Evolutionary conservation across 139 green algal genomes (phyloP), one percentile per base, ranked within the genome.

Genomic region (Chlamydomonas eustigma): DNA sequence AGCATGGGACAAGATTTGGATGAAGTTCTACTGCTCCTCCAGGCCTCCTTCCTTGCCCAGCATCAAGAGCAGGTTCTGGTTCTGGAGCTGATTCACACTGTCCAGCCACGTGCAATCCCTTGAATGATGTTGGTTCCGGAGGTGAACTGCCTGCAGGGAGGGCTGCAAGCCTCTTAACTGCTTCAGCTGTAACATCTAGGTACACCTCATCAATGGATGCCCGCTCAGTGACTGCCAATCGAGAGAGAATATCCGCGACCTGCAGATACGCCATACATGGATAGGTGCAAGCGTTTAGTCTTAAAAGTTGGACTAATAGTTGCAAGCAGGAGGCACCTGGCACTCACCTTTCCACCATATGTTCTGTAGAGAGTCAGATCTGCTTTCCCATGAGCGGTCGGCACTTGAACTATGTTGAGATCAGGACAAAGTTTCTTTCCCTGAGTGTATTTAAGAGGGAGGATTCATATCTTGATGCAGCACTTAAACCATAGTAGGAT

Each of bases 201-300:
- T 81, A 81, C 38, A 83, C 89, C 78, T 96, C 92, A 64, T 96
- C 91, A 36, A 97, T 93, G 37, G 85, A 93, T 0, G 92, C 92
- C 0, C 88, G 78, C 82, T 96, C 92, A 12, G 80, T 87, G 18
- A 83, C 74, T 38, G 75, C 73, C 28, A 77, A 31, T 1, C 83
- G 65, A 1, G 76, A 39, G 31, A 92, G 66, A n/a, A 92, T 80
- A 3, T 75, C 77, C 24, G 90, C 71, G 12, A 92, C 88, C 83
- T 90, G 81, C 1, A 24, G 33, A n/a, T n/a, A n/a, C n/a, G n/a
- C n/a, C n/a, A n/a, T n/a, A n/a, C n/a, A n/a, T n/a, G n/a, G n/a
- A n/a, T n/a, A n/a, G n/a, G n/a, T n/a, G n/a, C n/a, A n/a, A n/a
- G n/a, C n/a, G n/a, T n/a, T n/a, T n/a, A n/a, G n/a, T n/a, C n/a